Evolutionary conservation across 441 rosid species (phyloP).

Genomic region (Populus tomentosa): DNA sequence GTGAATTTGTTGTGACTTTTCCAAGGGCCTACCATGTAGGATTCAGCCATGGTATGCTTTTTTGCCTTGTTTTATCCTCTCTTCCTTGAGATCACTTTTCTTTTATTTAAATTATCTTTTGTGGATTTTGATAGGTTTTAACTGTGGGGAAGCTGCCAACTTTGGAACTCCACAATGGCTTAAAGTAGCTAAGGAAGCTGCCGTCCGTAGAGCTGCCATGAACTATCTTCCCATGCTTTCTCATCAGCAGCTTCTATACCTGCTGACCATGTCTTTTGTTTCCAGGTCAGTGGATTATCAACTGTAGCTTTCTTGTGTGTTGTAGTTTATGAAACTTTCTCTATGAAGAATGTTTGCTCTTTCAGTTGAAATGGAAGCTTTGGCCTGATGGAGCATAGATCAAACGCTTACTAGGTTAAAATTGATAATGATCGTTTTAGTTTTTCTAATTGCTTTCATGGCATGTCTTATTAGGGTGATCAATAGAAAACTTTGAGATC

Average conservation of each 20-base stretch:
- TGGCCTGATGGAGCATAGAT: not conserved
- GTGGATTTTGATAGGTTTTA: slow-evolving; percentile 54
- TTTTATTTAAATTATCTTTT: not conserved
- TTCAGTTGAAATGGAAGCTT: not conserved
- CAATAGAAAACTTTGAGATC: not conserved
- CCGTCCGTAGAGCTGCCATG: slow-evolving; percentile 99
- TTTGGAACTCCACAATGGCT: slow-evolving; percentile 99
- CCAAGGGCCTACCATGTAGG: slow-evolving; percentile 99
- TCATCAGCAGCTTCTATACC: slow-evolving; percentile 95
- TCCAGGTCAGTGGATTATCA: slow-evolving; percentile 57
- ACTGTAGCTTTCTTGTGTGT: not conserved
- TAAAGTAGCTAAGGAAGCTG: slow-evolving; percentile 95
- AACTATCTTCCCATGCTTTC: slow-evolving; percentile 99
- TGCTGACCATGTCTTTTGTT: slow-evolving; percentile 96
- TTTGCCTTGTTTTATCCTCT: not conserved
- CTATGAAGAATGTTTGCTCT: not conserved
- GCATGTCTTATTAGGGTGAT: not conserved
- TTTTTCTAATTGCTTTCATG: not conserved
- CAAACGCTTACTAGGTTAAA: not conserved
- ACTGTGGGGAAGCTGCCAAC: slow-evolving; percentile 99
- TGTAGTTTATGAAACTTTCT: slow-evolving; percentile 3
- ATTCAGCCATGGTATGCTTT: slow-evolving; percentile 97
- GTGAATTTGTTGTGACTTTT: slow-evolving; percentile 99
- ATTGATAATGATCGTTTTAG: not conserved
- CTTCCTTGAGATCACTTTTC: not conserved